Percentiles rank a stretch among this genome's conserved stretches.
Conservation (phyloP, 225 moss, liverwort and hornwort genomes). For the Marchantia paleacea region DNA sequence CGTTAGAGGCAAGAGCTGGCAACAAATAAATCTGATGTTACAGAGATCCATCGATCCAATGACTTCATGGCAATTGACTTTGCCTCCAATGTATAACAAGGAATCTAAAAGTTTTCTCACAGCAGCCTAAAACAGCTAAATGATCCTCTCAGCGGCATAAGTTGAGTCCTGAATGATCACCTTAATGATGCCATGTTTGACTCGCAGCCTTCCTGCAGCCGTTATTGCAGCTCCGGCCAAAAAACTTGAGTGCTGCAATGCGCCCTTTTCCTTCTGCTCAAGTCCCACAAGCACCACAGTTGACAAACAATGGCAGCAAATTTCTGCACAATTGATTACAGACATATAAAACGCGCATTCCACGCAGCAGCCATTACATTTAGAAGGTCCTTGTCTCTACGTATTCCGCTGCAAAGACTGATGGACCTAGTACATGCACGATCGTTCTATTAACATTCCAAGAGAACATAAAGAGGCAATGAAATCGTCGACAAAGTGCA, state of each 20-base stretch:
- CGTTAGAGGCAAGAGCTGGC: background rate
- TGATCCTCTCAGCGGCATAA: background rate
- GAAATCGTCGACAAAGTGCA: too few species aligned
- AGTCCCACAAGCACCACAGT: background rate
- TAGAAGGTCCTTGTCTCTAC: too few species aligned
- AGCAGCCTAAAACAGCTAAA: background rate
- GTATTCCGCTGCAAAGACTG: too few species aligned
- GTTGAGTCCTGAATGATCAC: slow-evolving; percentile 30
- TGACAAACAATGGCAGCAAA: background rate
- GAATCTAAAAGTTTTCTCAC: background rate
- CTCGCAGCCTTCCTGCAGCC: slow-evolving; percentile 79
- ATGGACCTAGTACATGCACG: too few species aligned
- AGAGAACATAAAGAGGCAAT: too few species aligned
- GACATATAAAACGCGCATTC: background rate
- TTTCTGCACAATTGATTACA: background rate
- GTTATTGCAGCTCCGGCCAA: slow-evolving; percentile 85
- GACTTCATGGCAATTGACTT: too few species aligned
- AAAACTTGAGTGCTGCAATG: slow-evolving; percentile 94
- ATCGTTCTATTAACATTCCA: too few species aligned
- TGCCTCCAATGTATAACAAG: too few species aligned
- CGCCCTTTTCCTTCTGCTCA: slow-evolving; percentile 82
- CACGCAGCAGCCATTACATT: too few species aligned
- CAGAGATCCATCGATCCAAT: too few species aligned
- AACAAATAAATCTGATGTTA: background rate
- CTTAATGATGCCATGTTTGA: slow-evolving; percentile 70